Percentiles rank a stretch among this genome's conserved stretches.
phyloP scores from a whole-genome alignment of 495 filamentous ascomycete genomes.

The Xylaria venustula region DNA sequence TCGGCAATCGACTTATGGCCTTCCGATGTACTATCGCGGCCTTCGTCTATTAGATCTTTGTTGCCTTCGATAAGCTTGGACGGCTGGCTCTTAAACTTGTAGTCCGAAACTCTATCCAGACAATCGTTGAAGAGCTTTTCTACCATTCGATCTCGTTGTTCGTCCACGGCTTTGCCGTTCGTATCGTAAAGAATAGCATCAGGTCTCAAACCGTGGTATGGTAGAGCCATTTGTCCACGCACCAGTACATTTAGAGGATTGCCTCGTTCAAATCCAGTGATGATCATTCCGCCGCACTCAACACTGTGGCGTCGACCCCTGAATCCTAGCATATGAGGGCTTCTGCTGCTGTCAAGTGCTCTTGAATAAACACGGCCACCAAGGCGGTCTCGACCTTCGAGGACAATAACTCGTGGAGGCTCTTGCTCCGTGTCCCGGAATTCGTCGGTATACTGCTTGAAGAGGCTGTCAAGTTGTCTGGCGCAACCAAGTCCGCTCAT shows the following conservation, averaged over 20 bases:
- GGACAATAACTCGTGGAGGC: conserved; percentile 70
- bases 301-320: conserved; percentile 71
- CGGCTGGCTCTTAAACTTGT: conserved; percentile 71
- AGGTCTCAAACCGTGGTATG: conserved; percentile 79
- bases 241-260: conserved; percentile 91
- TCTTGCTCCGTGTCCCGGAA: conserved; percentile 62
- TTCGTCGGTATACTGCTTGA: conserved; percentile 68
- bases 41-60: conserved; percentile 76
- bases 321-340: conserved; percentile 33
- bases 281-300: conserved; percentile 95
- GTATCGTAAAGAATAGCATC: conserved; percentile 88
- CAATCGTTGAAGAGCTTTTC: conserved; percentile 93
- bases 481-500: conserved; percentile 92
- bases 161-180: conserved; percentile 77
- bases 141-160: conserved; percentile 74
- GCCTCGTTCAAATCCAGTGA: conserved; percentile 92
- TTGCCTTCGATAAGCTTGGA: conserved; percentile 79
- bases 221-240: conserved; percentile 84
- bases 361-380: conserved; percentile 97
- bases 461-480: conserved; percentile 82
- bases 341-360: conserved; percentile 50
- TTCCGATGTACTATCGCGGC: conserved; percentile 70
- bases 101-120: conserved; percentile 83
- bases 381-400: conserved; percentile 84
- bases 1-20: conserved; percentile 69